Conservation (phyloP, 345 rosid species). For the Dovyalis caffra region DNA sequence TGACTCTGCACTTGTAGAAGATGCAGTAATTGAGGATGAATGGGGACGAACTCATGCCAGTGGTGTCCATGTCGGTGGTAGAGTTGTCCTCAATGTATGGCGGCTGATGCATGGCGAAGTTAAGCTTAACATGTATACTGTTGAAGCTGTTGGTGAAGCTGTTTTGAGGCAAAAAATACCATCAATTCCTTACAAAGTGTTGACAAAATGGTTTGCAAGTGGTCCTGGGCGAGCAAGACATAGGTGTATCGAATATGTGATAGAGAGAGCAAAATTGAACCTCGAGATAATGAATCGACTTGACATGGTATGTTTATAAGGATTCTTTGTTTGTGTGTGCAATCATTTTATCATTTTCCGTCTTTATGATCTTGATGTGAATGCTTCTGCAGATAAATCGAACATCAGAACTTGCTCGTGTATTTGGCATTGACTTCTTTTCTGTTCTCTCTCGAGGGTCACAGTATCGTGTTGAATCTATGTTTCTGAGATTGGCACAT, state of each 20-base stretch:
- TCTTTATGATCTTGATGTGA: not conserved
- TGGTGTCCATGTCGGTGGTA: conserved; percentile 94
- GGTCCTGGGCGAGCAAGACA: conserved; percentile 78
- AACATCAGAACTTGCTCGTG: conserved; percentile 97
- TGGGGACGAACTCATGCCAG: conserved; percentile 99
- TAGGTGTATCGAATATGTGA: conserved; percentile 72
- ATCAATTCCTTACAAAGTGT: conserved; percentile 53
- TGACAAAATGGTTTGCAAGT: conserved; percentile 77
- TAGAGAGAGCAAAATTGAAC: conserved; percentile 70
- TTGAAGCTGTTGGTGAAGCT: conserved; percentile 82
- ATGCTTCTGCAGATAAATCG: conserved; percentile 76
- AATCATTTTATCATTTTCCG: not conserved
- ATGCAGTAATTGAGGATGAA: conserved; percentile 77
- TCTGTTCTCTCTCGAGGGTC: conserved; percentile 99
- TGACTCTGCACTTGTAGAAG: conserved; percentile 44
- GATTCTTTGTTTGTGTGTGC: not conserved
- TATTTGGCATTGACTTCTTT: conserved; percentile 95
- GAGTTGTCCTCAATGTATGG: conserved; percentile 89
- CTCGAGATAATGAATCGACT: conserved; percentile 79
- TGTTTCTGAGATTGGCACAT: conserved; percentile 93
- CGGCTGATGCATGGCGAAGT: conserved; percentile 84
- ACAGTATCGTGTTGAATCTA: conserved; percentile 95
- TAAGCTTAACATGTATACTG: conserved; percentile 75
- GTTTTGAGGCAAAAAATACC: conserved; percentile 84
- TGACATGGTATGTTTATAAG: conserved; percentile 63